These are phyloP conservation scores for Bodo saltans DNA, from an alignment of 78 protist species.

Conservation along the genomic window DNA sequence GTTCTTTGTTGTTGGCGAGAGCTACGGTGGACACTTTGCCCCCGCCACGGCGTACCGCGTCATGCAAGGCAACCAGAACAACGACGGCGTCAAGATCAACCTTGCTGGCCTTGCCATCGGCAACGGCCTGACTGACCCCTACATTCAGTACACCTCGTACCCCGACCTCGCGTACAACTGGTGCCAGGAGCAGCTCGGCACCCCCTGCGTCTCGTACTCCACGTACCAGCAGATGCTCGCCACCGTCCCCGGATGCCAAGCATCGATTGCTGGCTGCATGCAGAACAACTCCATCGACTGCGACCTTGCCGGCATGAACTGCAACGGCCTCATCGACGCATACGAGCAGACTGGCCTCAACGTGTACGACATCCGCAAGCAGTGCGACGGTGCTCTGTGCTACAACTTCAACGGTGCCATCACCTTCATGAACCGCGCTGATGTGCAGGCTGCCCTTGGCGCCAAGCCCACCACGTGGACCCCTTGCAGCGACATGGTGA, in stretches of 20 bases:
- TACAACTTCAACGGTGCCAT: slow-evolving; percentile 20
- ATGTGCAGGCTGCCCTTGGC: slow-evolving; percentile 3
- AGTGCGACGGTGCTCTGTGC: slow-evolving; percentile 4
- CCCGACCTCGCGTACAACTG: slow-evolving; percentile 44
- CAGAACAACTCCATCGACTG: background rate
- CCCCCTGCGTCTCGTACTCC: background rate
- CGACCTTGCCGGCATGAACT: background rate
- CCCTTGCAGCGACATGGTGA: slow-evolving; percentile 13
- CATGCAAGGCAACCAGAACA: background rate
- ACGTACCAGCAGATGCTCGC: background rate
- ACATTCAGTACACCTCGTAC: slow-evolving; percentile 51
- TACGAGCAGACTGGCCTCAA: slow-evolving; percentile 19
- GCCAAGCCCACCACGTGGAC: background rate
- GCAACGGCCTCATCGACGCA: background rate
- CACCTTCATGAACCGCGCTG: background rate
- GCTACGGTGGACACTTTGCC: slow-evolving; percentile 70
- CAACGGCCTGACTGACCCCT: slow-evolving; percentile 63
- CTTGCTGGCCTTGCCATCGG: slow-evolving; percentile 48
- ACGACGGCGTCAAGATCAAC: background rate
- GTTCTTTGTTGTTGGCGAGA: slow-evolving; percentile 58
- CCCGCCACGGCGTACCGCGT: slow-evolving; percentile 28
- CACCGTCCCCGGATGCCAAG: background rate
- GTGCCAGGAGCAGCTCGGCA: background rate
- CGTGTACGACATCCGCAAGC: slow-evolving; percentile 22
- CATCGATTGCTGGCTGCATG: background rate